A percentile compares a stretch with the other conserved stretches of the same genome.
These are phyloP conservation scores for Malus hybrid DNA, from an alignment of 331 rosid genomes.

Conservation along the genomic window DNA sequence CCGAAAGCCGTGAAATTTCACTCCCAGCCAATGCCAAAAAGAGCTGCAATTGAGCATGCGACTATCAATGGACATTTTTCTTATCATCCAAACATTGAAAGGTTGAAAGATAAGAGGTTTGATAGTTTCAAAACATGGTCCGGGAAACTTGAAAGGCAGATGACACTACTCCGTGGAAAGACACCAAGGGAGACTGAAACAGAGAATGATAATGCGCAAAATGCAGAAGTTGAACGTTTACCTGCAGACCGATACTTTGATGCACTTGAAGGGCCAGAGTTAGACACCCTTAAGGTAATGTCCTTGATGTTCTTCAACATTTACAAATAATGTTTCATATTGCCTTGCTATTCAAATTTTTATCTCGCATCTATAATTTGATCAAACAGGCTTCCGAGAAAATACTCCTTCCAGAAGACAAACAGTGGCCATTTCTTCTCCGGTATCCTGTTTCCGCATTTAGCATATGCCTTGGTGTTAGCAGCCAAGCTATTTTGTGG, in stretches of 20 bases:
- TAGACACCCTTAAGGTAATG: conserved; percentile 26
- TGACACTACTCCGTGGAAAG: conserved; percentile 56
- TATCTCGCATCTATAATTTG: neutral
- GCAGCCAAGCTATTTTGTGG: conserved; percentile 95
- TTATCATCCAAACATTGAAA: conserved; percentile 24
- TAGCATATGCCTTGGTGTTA: conserved; percentile 84
- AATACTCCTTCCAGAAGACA: conserved; percentile 70
- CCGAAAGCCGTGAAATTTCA: conserved; percentile 31
- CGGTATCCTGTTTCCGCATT: conserved; percentile 67
- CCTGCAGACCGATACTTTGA: conserved; percentile 78
- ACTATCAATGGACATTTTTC: neutral
- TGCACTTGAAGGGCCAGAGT: conserved; percentile 95
- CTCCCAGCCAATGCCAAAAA: conserved; percentile 71
- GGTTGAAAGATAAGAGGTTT: conserved; percentile 55
- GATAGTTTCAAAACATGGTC: conserved; percentile 84
- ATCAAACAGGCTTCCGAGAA: conserved; percentile 76
- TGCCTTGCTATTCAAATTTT: neutral
- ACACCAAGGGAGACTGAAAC: conserved; percentile 8
- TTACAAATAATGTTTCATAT: neutral
- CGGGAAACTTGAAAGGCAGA: conserved; percentile 61
- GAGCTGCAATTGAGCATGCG: conserved; percentile 9
- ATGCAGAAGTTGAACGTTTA: conserved; percentile 23
- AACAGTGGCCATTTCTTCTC: conserved; percentile 81
- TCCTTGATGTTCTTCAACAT: neutral
- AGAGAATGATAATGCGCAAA: conserved; percentile 16